Base-by-base conservation (phyloP, 2,329 filamentous ascomycete genomes). In the Aureobasidium melanogenum region DNA sequence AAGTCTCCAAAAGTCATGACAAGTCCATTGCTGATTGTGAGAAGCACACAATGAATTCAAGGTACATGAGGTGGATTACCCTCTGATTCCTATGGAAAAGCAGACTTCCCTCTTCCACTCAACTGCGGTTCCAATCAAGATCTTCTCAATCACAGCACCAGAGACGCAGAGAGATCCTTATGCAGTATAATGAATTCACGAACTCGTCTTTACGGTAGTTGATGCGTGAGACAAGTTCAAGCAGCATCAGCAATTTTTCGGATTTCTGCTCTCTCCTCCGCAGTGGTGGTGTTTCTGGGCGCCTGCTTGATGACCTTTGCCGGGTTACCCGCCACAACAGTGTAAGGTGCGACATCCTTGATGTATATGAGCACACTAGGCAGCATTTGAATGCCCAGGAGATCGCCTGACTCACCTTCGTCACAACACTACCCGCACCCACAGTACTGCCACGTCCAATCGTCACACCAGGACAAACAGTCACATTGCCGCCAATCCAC, bases 391-490 rank as follows among this genome's bases (percentile, higher is more conserved):
- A 58, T 26, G 57, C 5, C 5, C 26, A 12, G 34, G 15, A n/a
- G 6, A 17, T 9, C 5, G 17, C 19, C 5, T 1, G 7, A 50
- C 62, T 54, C 14, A 36, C 80, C 76, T 87, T 94, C 1, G 89
- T 94, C 24, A 96, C 91, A 3, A 95, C 89, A 70, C 87, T 90
- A 1, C 88, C 89, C 1, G 91, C 91, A 1, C 89, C 91, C 63
- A 96, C 80, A 0, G 86, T 88, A 5, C 77, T 80, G 0, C 91
- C 90, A 61, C 81, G 79, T 0, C 91, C 91, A 65, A 96, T 87
- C 1, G 82, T 92, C 28, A 96, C 85, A 0, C 91, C 91, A 0
- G 89, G 85, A 44, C 91, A 76, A n/a, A 96, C 82, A 24, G 79
- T 83, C 4, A 84, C 85, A 69, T 85, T 87, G 0, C 88, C 88